Evolutionary conservation across 2,329 filamentous ascomycete species (phyloP).

Genomic region (Diaporthe amygdali): DNA sequence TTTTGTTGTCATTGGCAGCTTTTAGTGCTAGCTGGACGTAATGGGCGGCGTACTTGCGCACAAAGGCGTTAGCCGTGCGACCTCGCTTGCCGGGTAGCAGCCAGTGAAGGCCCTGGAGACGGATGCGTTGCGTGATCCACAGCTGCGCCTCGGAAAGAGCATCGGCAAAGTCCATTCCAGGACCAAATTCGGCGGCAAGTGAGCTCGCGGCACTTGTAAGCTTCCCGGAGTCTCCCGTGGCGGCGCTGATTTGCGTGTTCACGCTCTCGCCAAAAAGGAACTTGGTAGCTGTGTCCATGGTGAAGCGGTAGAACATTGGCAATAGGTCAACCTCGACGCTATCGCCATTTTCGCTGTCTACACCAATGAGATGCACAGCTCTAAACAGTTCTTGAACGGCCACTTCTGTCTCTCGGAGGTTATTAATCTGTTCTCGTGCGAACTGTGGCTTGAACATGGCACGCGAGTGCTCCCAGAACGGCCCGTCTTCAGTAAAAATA

Average conservation of each 20-base stretch:
- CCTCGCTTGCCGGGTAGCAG: conserved; percentile 59
- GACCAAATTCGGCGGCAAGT: conserved; percentile 38
- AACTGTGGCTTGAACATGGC: conserved; percentile 39
- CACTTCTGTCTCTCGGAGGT: conserved; percentile 46
- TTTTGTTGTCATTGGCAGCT: conserved; percentile 34
- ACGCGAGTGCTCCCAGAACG: conserved; percentile 38
- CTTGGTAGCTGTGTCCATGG: conserved; percentile 7
- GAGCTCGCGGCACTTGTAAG: conserved; percentile 40
- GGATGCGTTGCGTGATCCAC: conserved; percentile 58
- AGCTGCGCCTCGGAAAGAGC: conserved; percentile 36
- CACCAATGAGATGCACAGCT: conserved; percentile 23
- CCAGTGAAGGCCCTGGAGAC: conserved; percentile 49
- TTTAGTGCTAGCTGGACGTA: conserved; percentile 44
- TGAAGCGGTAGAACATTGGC: neutral
- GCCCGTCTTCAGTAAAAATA: conserved; percentile 41
- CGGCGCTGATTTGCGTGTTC: neutral
- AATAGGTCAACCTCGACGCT: neutral
- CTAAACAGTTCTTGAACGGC: conserved; percentile 41
- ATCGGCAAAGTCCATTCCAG: neutral
- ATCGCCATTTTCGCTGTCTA: conserved; percentile 16
- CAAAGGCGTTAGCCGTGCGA: conserved; percentile 65
- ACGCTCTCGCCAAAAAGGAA: neutral
- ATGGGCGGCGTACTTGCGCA: conserved; percentile 57
- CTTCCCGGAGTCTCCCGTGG: conserved; percentile 38
- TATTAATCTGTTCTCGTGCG: conserved; percentile 43